Base-by-base conservation (phyloP, 2,329 filamentous ascomycete genomes). In the Pseudocercospora vitis region DNA sequence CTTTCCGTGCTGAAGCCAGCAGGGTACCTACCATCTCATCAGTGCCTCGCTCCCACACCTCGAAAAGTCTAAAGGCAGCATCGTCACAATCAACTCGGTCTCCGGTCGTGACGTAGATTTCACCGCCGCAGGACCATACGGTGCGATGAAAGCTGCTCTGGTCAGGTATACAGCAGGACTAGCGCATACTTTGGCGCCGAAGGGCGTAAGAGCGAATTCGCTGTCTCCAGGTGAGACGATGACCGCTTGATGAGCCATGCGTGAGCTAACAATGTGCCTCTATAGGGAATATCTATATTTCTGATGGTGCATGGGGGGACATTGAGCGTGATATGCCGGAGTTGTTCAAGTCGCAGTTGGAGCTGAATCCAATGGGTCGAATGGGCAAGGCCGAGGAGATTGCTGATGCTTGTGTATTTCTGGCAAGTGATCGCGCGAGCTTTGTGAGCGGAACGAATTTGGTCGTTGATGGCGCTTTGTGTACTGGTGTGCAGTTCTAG, bases 321-420 rank as follows among this genome's bases (percentile, higher is more conserved):
- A 64, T 71, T 11, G 67, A 71, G 58, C 61, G 55, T 46, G 52
- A 52, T 3, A 64, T 63, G 48, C 67, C 66, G 5, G 66, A 68
- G 2, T 56, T 71, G 4, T 71, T 70, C 42, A 57, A 59, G 24
- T 55, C 55, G 39, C 62, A 63, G 49, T 54, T 66, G 44, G 59
- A 46, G 31, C 39, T 58, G 48, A 61, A 65, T 57, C 78, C 79
- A 1, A 73, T 74, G 50, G 72, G 72, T 3, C 68, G 76, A 3
- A 69, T 80, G 55, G 79, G 76, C 0, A 70, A 70, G 55, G 75
- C 79, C 0, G 74, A 77, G 14, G 79, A 82, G 54, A 73, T 81
- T 33, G 78, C 79, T 0, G 71, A 73, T 46, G 69, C 72, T 1
- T 71, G 81, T 31, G 68, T 65, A 0, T 81, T 78, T 51, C 53